Conservation (phyloP, 2,329 filamentous ascomycete species). For the Penicillium corylophilum region DNA sequence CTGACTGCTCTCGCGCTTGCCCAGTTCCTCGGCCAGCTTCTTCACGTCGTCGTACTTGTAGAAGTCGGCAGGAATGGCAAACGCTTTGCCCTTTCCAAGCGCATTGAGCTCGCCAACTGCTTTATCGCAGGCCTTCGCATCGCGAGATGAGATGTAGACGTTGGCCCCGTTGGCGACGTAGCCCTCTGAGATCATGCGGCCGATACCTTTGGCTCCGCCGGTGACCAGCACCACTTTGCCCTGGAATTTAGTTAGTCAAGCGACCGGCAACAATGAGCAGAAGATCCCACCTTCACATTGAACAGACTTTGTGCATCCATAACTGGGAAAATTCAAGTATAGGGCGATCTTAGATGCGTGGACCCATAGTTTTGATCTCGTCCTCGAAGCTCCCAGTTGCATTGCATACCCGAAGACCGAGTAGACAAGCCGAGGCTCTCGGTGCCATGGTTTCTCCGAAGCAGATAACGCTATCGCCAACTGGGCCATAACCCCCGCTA, state of each 20-base stretch:
- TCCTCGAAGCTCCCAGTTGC: slow-evolving; percentile 10
- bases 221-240: slow-evolving; percentile 52
- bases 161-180: slow-evolving; percentile 54
- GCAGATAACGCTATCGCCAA: slow-evolving; percentile 14
- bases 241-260: slow-evolving; percentile 36
- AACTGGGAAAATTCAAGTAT: background rate
- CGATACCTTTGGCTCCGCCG: slow-evolving; percentile 52
- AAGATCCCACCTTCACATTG: slow-evolving; percentile 55
- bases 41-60: slow-evolving; percentile 54
- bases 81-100: slow-evolving; percentile 52
- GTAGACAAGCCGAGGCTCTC: slow-evolving; percentile 29
- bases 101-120: slow-evolving; percentile 50
- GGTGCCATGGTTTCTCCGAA: slow-evolving; percentile 16
- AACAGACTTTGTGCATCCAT: slow-evolving; percentile 60
- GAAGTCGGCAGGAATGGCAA: slow-evolving; percentile 53
- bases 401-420: slow-evolving; percentile 26
- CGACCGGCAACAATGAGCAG: slow-evolving; percentile 51
- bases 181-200: slow-evolving; percentile 57
- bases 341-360: background rate
- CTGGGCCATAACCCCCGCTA: slow-evolving; percentile 3
- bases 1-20: slow-evolving; percentile 54
- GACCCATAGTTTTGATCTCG: slow-evolving; percentile 9
- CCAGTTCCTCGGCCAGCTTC: slow-evolving; percentile 49
- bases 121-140: slow-evolving; percentile 51
- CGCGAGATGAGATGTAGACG: slow-evolving; percentile 56